Conservation (phyloP, 2,329 filamentous ascomycete genomes). For the Eurotiales sp. region DNA sequence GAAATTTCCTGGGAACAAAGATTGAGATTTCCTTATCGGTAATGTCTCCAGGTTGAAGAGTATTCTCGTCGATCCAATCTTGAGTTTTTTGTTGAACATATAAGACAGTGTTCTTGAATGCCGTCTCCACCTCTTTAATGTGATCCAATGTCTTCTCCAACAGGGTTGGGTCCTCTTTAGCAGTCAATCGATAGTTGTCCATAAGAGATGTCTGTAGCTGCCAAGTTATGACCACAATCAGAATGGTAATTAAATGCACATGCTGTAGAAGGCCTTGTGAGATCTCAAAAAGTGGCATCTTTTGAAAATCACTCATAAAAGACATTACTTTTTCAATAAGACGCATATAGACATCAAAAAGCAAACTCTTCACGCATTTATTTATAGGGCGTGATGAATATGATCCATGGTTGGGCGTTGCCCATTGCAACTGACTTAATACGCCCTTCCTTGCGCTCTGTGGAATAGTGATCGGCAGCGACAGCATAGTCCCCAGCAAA, state of each 20-base stretch:
- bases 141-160: conserved; percentile 1
- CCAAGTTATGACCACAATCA: conserved; percentile 7
- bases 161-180: background rate
- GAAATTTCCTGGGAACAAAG: no score
- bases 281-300: background rate
- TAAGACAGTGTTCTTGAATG: conserved; percentile 5
- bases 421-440: background rate
- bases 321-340: conserved; percentile 3
- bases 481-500: conserved; percentile 9
- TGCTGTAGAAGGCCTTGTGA: conserved; percentile 1
- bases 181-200: conserved; percentile 5
- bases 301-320: conserved; percentile 3
- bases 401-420: background rate
- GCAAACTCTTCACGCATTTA: conserved; percentile 11
- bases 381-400: conserved; percentile 11
- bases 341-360: conserved; percentile 6
- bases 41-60: background rate
- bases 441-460: background rate
- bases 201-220: conserved; percentile 13
- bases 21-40: background rate
- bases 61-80: background rate
- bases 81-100: background rate
- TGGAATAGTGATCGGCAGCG: conserved; percentile 10
- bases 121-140: background rate
- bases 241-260: conserved; percentile 10